Evolutionary conservation across 1,284 basidiomycete genomes (phyloP).

Genomic region (Hemileia vastatrix): DNA sequence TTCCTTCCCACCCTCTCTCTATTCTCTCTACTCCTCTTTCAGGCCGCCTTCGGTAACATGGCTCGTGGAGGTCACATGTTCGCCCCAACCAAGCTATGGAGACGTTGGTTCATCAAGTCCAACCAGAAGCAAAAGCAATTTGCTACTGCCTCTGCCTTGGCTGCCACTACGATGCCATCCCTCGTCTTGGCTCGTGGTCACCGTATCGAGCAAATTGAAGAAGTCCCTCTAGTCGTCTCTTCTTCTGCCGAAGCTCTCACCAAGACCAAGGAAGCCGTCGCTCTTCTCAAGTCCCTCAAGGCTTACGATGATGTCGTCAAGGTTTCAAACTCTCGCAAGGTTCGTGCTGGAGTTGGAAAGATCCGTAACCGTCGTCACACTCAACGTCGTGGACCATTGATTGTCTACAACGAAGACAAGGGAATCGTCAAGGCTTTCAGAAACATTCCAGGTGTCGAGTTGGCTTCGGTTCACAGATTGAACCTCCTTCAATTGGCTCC

Average conservation of each 20-base stretch:
- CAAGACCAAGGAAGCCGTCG: conserved; percentile 96
- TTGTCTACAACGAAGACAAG: conserved; percentile 96
- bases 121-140: conserved; percentile 99
- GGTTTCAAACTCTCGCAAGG: conserved; percentile 93
- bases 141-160: conserved; percentile 92
- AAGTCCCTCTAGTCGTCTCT: conserved; percentile 87
- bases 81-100: conserved; percentile 98
- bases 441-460: conserved; percentile 95
- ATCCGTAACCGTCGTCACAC: conserved; percentile 92
- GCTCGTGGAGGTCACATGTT: conserved; percentile 99
- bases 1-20: too few relatives aligned
- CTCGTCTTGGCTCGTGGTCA: conserved; percentile 98
- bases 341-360: conserved; percentile 95
- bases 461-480: conserved; percentile 83
- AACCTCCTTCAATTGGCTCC: conserved; percentile 98
- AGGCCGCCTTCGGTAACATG: too few relatives aligned
- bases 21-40: too few relatives aligned
- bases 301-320: conserved; percentile 93
- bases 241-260: conserved; percentile 70
- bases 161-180: conserved; percentile 92
- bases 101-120: conserved; percentile 99
- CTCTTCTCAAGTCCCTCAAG: conserved; percentile 77
- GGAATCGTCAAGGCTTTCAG: conserved; percentile 97
- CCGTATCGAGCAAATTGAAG: conserved; percentile 93
- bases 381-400: conserved; percentile 90